These are phyloP conservation scores for Clavaria fumosa DNA, from an alignment of 768 basidiomycete species.

Conservation along the genomic window DNA sequence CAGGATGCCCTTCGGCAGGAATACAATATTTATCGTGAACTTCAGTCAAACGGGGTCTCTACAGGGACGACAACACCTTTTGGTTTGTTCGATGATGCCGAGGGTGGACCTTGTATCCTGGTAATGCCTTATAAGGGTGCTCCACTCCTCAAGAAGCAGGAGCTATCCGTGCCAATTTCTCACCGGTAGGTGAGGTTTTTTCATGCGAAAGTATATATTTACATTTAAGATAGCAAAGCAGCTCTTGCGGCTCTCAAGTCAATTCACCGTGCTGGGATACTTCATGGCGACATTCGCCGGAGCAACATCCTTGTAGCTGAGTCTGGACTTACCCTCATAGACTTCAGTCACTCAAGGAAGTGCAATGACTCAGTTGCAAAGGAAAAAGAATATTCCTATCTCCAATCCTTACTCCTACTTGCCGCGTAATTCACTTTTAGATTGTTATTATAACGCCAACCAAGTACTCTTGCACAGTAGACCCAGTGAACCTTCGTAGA, in stretches of 20 bases:
- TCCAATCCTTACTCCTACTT: conserved; percentile 7
- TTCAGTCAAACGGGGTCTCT: conserved; percentile 9
- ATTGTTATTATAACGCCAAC: too few species aligned
- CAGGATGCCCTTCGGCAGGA: conserved; percentile 9
- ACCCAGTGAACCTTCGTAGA: too few species aligned
- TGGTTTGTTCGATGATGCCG: conserved; percentile 11
- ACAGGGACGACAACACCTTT: conserved; percentile 9
- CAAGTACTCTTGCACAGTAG: too few species aligned
- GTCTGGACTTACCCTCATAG: conserved; percentile 6
- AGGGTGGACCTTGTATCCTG: conserved; percentile 8
- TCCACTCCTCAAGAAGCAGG: conserved; percentile 1
- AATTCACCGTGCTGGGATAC: conserved; percentile 5
- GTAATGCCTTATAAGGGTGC: conserved; percentile 7
- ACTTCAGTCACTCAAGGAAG: conserved; percentile 6
- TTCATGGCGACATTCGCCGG: conserved; percentile 6
- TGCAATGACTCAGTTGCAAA: conserved; percentile 7
- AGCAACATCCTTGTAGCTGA: conserved; percentile 7
- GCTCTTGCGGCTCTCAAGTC: conserved; percentile 5
- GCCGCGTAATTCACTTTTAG: too few species aligned
- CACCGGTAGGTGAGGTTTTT: conserved; percentile 3
- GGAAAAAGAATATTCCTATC: conserved; percentile 6
- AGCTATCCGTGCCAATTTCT: conserved; percentile 3
- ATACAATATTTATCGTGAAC: conserved; percentile 9
- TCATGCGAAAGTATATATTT: conserved; percentile 1
- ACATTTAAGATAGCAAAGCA: conserved; percentile 5